phyloP scores from a whole-genome alignment of 2,329 filamentous ascomycete species.

The Trichoderma lentiforme region DNA sequence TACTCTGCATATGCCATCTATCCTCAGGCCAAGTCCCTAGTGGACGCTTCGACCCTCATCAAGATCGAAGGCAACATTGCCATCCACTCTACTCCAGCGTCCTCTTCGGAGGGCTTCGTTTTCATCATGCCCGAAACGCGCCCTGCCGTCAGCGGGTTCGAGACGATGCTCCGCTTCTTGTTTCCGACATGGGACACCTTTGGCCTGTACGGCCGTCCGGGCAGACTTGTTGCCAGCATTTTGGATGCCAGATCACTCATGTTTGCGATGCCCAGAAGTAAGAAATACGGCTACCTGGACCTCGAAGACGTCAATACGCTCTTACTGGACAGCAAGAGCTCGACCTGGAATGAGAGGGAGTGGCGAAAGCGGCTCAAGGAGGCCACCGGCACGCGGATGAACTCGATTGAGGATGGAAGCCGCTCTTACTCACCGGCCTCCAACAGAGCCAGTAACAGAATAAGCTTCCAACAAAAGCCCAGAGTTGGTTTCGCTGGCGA shows the following conservation, averaged over 20 bases:
- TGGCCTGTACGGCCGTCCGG: constrained; percentile 83
- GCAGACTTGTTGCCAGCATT: constrained; percentile 79
- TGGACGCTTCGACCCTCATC: constrained; percentile 89
- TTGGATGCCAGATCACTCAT: constrained; percentile 86
- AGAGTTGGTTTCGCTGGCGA: constrained; percentile 56
- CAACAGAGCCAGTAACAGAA: constrained; percentile 55
- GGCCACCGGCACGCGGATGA: constrained; percentile 76
- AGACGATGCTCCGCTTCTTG: constrained; percentile 89
- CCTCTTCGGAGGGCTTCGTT: constrained; percentile 85
- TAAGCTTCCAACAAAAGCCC: constrained; percentile 46
- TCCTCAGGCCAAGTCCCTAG: constrained; percentile 87
- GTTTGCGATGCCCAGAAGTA: constrained; percentile 94
- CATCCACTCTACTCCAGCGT: constrained; percentile 75
- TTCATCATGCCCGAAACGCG: constrained; percentile 97
- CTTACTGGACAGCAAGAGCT: constrained; percentile 72
- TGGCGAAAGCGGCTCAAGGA: constrained; percentile 92
- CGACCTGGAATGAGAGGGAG: constrained; percentile 72
- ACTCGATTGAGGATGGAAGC: constrained; percentile 52
- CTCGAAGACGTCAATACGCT: constrained; percentile 78
- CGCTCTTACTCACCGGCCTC: constrained; percentile 50
- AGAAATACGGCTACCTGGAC: constrained; percentile 86
- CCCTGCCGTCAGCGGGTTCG: constrained; percentile 88
- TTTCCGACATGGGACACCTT: constrained; percentile 96
- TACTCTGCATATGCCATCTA: constrained; percentile 95
- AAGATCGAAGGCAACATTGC: constrained; percentile 92